These are phyloP conservation scores for Acanthamoeba divionensis DNA, from an alignment of 208 protist genomes.

Conservation along the genomic window DNA sequence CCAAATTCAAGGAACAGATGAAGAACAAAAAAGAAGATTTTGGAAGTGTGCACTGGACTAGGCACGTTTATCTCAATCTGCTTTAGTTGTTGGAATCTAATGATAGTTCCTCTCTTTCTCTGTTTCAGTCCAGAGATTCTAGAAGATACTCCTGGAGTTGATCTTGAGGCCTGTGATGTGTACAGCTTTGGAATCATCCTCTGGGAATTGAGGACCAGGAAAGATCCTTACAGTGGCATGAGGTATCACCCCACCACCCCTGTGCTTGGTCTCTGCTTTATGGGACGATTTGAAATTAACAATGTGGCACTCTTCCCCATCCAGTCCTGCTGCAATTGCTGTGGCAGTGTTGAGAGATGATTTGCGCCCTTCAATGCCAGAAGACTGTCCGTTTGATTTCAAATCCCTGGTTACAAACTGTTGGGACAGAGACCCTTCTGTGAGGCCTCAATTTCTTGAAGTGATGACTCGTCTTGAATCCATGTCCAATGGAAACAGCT, in stretches of 20 bases:
- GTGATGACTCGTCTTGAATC: background rate
- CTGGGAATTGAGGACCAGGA: background rate
- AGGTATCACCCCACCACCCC: too few species aligned
- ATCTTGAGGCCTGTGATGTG: background rate
- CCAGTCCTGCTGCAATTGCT: background rate
- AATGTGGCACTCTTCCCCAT: too few species aligned
- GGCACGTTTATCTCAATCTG: too few species aligned
- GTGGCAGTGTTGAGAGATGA: background rate
- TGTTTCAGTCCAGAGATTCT: background rate
- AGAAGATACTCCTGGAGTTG: background rate
- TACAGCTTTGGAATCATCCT: background rate
- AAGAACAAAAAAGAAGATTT: too few species aligned
- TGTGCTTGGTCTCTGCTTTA: too few species aligned
- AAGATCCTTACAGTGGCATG: background rate
- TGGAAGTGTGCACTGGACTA: too few species aligned
- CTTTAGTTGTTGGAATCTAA: too few species aligned
- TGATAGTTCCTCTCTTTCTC: too few species aligned
- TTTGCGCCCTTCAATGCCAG: background rate
- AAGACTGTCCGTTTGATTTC: background rate
- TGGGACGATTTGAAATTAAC: too few species aligned
- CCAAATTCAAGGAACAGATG: background rate
- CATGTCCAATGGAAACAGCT: too few species aligned
- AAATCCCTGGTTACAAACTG: background rate
- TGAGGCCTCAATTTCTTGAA: too few species aligned
- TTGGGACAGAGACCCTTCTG: background rate